Evolutionary conservation across 306 rosid species (phyloP).

Genomic region (cucumber (Cucumis sativus)): Cucumber_9930_V3 NC_026656.2:2126501-2127000

Average conservation of each 20-base stretch:
- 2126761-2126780: neutral
- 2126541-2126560: slow-evolving; percentile 7
- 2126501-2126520: slow-evolving; percentile 51
- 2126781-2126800: neutral
- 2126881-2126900: neutral
- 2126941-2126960: neutral
- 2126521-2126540: slow-evolving; percentile 12
- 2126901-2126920: neutral
- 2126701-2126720: slow-evolving; percentile 7
- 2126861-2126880: neutral
- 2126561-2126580: slow-evolving; percentile 10
- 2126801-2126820: neutral
- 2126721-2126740: neutral
- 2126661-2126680: slow-evolving; percentile 21
- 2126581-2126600: slow-evolving; percentile 27
- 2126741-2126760: neutral
- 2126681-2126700: slow-evolving; percentile 42
- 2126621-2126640: slow-evolving; percentile 70
- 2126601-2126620: slow-evolving; percentile 84
- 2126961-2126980: neutral
- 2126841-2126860: neutral
- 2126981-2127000: neutral
- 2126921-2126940: neutral
- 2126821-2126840: neutral
- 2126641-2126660: slow-evolving; percentile 25